Evolutionary conservation across 2,329 filamentous ascomycete species (phyloP).

Genomic region (Colletotrichum falcatum): DNA sequence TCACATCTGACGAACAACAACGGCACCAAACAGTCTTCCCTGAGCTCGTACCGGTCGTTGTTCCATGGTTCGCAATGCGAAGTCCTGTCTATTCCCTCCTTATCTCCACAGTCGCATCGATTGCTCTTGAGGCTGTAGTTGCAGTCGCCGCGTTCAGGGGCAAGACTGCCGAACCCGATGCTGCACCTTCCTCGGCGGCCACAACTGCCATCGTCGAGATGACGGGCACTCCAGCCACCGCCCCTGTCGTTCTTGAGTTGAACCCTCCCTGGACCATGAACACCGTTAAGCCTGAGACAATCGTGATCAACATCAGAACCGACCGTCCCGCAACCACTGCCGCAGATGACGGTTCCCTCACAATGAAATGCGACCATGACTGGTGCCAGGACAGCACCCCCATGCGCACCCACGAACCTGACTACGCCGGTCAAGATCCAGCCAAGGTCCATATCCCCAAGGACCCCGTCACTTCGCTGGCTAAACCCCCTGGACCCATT

Average conservation of each 20-base stretch:
- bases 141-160: background rate
- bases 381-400: slow-evolving; percentile 45
- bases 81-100: background rate
- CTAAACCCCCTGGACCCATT: slow-evolving; percentile 18
- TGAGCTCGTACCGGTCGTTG: background rate
- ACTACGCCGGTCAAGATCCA: slow-evolving; percentile 47
- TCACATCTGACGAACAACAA: background rate
- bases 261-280: background rate
- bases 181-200: background rate
- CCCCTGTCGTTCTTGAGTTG: background rate
- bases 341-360: background rate
- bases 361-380: slow-evolving; percentile 44
- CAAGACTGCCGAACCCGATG: background rate
- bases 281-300: background rate
- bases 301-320: background rate
- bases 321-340: background rate
- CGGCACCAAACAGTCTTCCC: background rate
- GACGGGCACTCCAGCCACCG: background rate
- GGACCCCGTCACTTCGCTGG: slow-evolving; percentile 45
- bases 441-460: slow-evolving; percentile 46
- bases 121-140: background rate
- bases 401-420: slow-evolving; percentile 48
- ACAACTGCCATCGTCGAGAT: background rate
- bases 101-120: background rate
- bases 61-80: background rate